Evolutionary conservation across 495 filamentous ascomycete species (phyloP), one percentile per base, ranked within the genome.

Genomic region (Podospora australis): DNA sequence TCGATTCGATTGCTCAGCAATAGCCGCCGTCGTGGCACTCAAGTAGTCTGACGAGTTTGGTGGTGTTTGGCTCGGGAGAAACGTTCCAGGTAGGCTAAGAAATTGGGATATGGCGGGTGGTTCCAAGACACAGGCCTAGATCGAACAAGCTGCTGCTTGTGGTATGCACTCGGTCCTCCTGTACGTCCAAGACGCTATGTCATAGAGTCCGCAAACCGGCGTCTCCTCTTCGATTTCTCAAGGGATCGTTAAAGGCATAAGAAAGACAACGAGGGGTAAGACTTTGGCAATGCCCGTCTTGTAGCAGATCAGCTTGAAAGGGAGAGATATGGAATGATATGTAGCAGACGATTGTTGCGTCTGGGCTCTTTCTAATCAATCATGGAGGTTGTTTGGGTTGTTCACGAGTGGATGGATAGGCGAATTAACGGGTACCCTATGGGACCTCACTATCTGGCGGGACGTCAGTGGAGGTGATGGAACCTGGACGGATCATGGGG

Each of bases 121-220:
- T n/a, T n/a, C n/a, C n/a, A n/a, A n/a, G n/a, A n/a, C n/a, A n/a
- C n/a, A n/a, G n/a, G n/a, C n/a, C n/a, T n/a, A n/a, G n/a, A n/a
- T n/a, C n/a, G n/a, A n/a, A n/a, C n/a, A n/a, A n/a, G n/a, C n/a
- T n/a, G n/a, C n/a, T n/a, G n/a, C n/a, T n/a, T n/a, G n/a, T n/a
- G n/a, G n/a, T n/a, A n/a, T n/a, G n/a, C n/a, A n/a, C 32, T 36
- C 32, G 32, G 32, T 36, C n/a, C n/a, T 36, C 32, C 20, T 40
- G 24, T 17, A 30, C 17, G n/a, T n/a, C 14, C 29, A 4, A 19
- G 46, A 22, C 46, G 34, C 51, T 54, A 54, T 54, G 51, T 49
- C 51, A 54, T 54, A 34, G 51, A 54, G 45, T 39, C 51, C 39
- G 39, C 45, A 40, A 49, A 25, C 28, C 51, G 46, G 45, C 38